Conservation (phyloP, 2,329 filamentous ascomycete genomes). For the Dactylellina cionopaga region DNA sequence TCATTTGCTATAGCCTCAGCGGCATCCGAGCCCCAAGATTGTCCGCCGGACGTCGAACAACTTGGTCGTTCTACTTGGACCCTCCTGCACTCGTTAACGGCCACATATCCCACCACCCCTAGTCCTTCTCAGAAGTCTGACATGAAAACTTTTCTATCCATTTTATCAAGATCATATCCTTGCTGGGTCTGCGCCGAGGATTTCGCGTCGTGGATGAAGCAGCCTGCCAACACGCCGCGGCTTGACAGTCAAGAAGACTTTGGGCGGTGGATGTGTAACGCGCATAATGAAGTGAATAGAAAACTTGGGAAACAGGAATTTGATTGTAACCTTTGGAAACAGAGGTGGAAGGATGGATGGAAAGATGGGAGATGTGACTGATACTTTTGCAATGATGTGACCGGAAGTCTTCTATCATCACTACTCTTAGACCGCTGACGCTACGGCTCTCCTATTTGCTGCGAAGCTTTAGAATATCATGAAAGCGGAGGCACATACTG, state of each 20-base stretch:
- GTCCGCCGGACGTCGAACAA: constrained; percentile 84
- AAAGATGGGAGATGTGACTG: constrained; percentile 74
- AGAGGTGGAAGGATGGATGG: constrained; percentile 93
- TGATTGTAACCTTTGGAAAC: constrained; percentile 87
- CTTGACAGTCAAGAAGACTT: constrained; percentile 74
- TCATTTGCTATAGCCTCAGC: background rate
- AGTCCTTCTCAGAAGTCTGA: constrained; percentile 76
- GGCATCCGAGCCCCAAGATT: constrained; percentile 52
- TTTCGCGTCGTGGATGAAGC: constrained; percentile 81
- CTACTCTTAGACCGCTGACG: no score
- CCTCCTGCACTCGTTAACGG: constrained; percentile 88
- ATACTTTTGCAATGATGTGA: no score
- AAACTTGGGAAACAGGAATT: constrained; percentile 92
- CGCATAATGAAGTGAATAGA: constrained; percentile 85
- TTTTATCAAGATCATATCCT: constrained; percentile 89
- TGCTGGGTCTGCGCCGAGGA: constrained; percentile 96
- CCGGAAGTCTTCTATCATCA: no score
- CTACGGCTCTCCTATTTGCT: no score
- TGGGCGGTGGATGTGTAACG: constrained; percentile 83
- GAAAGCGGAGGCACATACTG: background rate
- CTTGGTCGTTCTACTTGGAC: constrained; percentile 93
- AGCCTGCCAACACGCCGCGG: constrained; percentile 67
- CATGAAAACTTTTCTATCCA: constrained; percentile 77
- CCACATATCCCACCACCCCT: constrained; percentile 79
- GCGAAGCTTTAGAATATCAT: background rate